These are phyloP conservation scores for Trametes elegans DNA, from an alignment of 768 basidiomycete species.

Conservation along the genomic window DNA sequence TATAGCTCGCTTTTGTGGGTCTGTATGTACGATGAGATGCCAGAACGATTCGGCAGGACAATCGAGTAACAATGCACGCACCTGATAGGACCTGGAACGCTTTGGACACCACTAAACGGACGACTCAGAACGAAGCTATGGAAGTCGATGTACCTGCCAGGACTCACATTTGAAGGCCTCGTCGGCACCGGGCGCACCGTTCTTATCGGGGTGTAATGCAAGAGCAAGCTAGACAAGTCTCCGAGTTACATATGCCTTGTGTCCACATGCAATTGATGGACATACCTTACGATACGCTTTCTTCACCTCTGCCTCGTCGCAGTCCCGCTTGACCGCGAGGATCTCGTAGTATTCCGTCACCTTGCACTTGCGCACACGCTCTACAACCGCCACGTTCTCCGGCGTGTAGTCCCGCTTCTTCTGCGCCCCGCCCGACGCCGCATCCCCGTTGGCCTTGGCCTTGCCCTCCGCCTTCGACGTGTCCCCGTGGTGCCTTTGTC, in stretches of 20 bases:
- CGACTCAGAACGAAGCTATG: constrained; percentile 8
- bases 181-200: constrained; percentile 96
- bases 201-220: constrained; percentile 89
- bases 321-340: constrained; percentile 70
- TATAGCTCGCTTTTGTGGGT: constrained; percentile 85
- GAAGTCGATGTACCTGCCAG: background rate
- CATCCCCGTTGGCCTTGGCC: constrained; percentile 53
- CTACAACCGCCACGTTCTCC: constrained; percentile 81
- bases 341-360: constrained; percentile 94
- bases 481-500: constrained; percentile 49
- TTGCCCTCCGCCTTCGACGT: constrained; percentile 41
- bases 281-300: constrained; percentile 94
- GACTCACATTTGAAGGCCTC: constrained; percentile 94
- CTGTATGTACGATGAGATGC: constrained; percentile 36
- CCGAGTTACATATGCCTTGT: too few species aligned
- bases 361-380: constrained; percentile 82
- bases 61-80: constrained; percentile 22
- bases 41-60: background rate
- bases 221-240: constrained; percentile 87
- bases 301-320: constrained; percentile 84
- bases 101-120: constrained; percentile 84
- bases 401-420: constrained; percentile 82
- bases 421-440: constrained; percentile 38
- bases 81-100: constrained; percentile 94
- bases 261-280: too few species aligned